Conservation (phyloP, 2,329 filamentous ascomycete genomes). For the Aureobasidium leucospermi region DNA sequence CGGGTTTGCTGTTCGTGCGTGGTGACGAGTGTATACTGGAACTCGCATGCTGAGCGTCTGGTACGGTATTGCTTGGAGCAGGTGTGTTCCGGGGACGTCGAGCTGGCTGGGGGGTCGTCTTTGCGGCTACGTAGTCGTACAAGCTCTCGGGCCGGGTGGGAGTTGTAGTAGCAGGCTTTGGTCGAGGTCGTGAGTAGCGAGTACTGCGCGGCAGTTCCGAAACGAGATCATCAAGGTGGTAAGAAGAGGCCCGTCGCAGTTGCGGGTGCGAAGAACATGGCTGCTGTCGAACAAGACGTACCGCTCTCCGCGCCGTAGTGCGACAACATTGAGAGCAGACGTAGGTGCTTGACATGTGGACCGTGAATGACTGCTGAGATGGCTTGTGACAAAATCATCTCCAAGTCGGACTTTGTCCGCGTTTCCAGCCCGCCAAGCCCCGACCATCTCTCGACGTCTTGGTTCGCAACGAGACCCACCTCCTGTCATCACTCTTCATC, state of each 20-base stretch:
- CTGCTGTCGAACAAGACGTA: background rate
- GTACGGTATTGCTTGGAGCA: background rate
- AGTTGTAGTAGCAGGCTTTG: background rate
- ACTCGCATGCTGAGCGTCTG: background rate
- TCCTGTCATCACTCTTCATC: background rate
- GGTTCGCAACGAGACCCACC: background rate
- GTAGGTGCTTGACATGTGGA: background rate
- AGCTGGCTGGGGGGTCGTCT: background rate
- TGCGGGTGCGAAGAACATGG: background rate
- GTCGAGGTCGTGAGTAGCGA: slow-evolving; percentile 7
- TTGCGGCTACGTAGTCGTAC: slow-evolving; percentile 6
- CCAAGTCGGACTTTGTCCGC: background rate
- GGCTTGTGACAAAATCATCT: background rate
- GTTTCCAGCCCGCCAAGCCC: background rate
- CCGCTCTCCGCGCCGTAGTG: background rate
- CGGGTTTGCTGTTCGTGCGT: too few species aligned
- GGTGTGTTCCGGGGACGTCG: background rate
- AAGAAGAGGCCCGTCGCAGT: background rate
- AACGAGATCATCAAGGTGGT: slow-evolving; percentile 4
- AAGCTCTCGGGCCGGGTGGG: background rate
- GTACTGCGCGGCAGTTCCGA: slow-evolving; percentile 3
- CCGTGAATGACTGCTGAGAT: background rate
- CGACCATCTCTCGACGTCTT: background rate
- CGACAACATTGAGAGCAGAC: slow-evolving; percentile 1
- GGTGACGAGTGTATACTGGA: background rate